Evolutionary conservation across 1,284 basidiomycete genomes (phyloP).

Genomic region (Thelephora terrestris): DNA sequence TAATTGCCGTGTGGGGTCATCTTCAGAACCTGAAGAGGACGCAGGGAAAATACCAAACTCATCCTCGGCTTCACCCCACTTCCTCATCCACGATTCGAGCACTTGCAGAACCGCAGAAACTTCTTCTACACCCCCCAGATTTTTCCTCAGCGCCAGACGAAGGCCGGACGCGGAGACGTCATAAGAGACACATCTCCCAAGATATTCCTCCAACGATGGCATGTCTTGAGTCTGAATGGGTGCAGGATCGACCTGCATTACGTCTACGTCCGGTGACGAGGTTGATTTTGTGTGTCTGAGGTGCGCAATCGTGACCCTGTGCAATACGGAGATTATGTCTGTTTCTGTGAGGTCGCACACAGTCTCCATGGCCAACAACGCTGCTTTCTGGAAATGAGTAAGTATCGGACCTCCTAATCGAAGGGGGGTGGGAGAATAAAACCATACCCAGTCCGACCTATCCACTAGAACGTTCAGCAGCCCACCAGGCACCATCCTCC

Average conservation of each 20-base stretch:
- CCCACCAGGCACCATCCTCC: constrained; percentile 49
- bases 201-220: constrained; percentile 39
- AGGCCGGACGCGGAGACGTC: constrained; percentile 40
- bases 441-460: constrained; percentile 57
- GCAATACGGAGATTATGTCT: constrained; percentile 45
- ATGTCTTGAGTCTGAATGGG: constrained; percentile 16
- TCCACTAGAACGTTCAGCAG: constrained; percentile 39
- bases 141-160: constrained; percentile 43
- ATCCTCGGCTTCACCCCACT: constrained; percentile 32
- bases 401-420: neutral
- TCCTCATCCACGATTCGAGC: constrained; percentile 44
- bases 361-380: constrained; percentile 38
- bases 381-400: constrained; percentile 33
- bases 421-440: neutral
- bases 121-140: constrained; percentile 44
- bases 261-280: constrained; percentile 19
- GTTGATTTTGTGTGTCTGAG: constrained; percentile 14
- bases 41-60: constrained; percentile 19
- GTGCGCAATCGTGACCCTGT: constrained; percentile 29
- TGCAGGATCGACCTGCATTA: constrained; percentile 49
- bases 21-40: neutral
- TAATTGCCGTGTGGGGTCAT: neutral
- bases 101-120: constrained; percentile 39
- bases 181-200: constrained; percentile 42
- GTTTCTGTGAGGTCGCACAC: constrained; percentile 54